Conservation (phyloP, 345 rosid species). For the Streptanthus diversifolius region DNA sequence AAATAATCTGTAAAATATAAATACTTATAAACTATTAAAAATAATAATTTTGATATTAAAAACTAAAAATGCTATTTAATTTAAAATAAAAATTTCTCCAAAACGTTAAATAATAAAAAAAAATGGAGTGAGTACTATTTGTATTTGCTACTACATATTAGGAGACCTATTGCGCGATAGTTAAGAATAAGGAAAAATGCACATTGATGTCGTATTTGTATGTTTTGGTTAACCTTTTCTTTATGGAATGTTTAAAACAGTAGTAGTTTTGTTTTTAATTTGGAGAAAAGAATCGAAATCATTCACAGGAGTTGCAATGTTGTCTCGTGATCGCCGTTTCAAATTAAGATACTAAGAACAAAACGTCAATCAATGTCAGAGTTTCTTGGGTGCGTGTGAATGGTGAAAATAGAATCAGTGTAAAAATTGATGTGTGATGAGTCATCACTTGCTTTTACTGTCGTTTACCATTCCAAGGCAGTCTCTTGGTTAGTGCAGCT, state of each 20-base stretch:
- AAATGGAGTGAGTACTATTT: too few relatives aligned
- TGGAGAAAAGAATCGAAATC: background rate
- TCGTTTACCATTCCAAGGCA: slow-evolving; percentile 31
- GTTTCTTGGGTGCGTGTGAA: slow-evolving; percentile 1
- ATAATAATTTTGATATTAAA: too few relatives aligned
- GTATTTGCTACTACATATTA: too few relatives aligned
- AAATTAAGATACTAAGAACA: background rate
- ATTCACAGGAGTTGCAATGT: background rate
- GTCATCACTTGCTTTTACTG: slow-evolving; percentile 33
- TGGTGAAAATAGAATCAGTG: background rate
- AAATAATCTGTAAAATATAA: too few relatives aligned
- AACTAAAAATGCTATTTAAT: too few relatives aligned
- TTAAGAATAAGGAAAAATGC: too few relatives aligned
- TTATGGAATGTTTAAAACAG: background rate
- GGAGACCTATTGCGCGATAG: too few relatives aligned
- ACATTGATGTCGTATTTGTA: too few relatives aligned
- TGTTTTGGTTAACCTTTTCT: too few relatives aligned
- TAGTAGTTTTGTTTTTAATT: background rate
- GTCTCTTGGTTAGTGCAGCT: slow-evolving; percentile 16
- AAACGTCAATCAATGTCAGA: slow-evolving; percentile 14
- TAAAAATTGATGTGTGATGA: slow-evolving; percentile 1
- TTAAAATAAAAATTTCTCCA: too few relatives aligned
- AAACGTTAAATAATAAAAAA: too few relatives aligned
- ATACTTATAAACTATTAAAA: too few relatives aligned
- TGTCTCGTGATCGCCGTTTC: slow-evolving; percentile 18